phyloP scores from a whole-genome alignment of 2,329 filamentous ascomycete species.

The Apiospora saccharicola region DNA sequence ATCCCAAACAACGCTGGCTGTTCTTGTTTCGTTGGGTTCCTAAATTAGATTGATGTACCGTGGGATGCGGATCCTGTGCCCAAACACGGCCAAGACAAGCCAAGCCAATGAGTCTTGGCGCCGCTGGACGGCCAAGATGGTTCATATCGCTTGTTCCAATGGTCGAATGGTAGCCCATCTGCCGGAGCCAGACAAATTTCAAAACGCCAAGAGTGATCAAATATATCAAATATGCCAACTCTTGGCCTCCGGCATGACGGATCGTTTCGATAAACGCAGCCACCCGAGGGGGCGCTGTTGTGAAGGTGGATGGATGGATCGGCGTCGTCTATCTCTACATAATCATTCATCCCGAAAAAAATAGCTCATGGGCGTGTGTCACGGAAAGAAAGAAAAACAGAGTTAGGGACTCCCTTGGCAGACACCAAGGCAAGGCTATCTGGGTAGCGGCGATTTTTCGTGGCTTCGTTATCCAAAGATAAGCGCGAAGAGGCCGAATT shows the following conservation, averaged over 20 bases:
- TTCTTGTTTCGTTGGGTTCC: constrained; percentile 11
- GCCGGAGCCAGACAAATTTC: constrained; percentile 10
- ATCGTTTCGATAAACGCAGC: constrained; percentile 6
- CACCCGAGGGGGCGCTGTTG: neutral
- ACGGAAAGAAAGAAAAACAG: neutral
- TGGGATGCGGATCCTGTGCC: neutral
- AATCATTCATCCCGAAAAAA: neutral
- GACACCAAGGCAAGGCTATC: neutral
- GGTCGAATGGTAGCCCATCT: neutral
- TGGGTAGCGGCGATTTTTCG: neutral
- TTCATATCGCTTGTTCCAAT: constrained; percentile 18
- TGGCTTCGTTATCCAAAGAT: constrained; percentile 12
- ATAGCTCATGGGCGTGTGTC: neutral
- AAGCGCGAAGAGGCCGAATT: constrained; percentile 15
- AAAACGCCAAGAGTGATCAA: constrained; percentile 18
- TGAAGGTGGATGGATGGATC: neutral
- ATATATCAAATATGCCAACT: neutral
- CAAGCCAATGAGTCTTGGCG: constrained; percentile 15
- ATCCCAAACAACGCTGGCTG: neutral
- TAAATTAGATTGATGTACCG: constrained; percentile 17
- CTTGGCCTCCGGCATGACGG: neutral
- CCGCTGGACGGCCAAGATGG: neutral
- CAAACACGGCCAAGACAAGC: constrained; percentile 14
- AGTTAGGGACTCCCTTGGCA: neutral
- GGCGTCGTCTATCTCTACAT: neutral